Percentiles rank a stretch among this genome's conserved stretches.
phyloP scores from a whole-genome alignment of 1,284 basidiomycete genomes.

The Termitomyces sp. region DNA sequence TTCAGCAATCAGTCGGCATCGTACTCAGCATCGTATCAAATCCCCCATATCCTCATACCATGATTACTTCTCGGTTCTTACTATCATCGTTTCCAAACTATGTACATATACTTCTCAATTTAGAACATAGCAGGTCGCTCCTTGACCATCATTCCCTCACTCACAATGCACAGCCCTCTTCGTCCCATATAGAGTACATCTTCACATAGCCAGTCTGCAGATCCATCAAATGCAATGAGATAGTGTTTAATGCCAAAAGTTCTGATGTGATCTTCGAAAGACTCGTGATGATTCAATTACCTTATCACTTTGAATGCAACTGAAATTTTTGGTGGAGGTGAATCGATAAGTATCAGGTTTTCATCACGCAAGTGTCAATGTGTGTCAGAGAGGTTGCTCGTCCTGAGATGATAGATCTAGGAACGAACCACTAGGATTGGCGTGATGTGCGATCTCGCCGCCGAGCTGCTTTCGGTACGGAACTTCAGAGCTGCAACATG shows the following conservation, averaged over 20 bases:
- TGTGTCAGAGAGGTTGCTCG: slow-evolving; percentile 4
- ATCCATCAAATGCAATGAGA: slow-evolving; percentile 2
- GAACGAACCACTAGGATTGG: slow-evolving; percentile 18
- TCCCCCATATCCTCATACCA: slow-evolving; percentile 11
- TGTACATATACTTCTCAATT: slow-evolving; percentile 10
- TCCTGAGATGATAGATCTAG: slow-evolving; percentile 14
- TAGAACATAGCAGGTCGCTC: slow-evolving; percentile 5
- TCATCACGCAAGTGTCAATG: slow-evolving; percentile 11
- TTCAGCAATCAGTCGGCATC: slow-evolving; percentile 12
- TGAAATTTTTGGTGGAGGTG: slow-evolving; percentile 5
- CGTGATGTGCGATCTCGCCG: slow-evolving; percentile 11
- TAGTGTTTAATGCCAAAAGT: neutral
- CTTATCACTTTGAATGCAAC: neutral
- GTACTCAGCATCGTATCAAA: slow-evolving; percentile 11
- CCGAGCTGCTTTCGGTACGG: slow-evolving; percentile 14
- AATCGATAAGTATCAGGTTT: neutral
- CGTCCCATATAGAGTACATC: neutral
- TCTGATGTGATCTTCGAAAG: neutral
- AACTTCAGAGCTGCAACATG: neutral
- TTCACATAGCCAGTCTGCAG: neutral
- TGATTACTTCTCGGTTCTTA: slow-evolving; percentile 9
- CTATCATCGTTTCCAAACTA: slow-evolving; percentile 14
- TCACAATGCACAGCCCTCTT: slow-evolving; percentile 6
- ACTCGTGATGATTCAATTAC: neutral
- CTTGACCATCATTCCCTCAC: slow-evolving; percentile 6